phyloP scores from a whole-genome alignment of 2,329 filamentous ascomycete species.

The Neofusicoccum umdonicola region DNA sequence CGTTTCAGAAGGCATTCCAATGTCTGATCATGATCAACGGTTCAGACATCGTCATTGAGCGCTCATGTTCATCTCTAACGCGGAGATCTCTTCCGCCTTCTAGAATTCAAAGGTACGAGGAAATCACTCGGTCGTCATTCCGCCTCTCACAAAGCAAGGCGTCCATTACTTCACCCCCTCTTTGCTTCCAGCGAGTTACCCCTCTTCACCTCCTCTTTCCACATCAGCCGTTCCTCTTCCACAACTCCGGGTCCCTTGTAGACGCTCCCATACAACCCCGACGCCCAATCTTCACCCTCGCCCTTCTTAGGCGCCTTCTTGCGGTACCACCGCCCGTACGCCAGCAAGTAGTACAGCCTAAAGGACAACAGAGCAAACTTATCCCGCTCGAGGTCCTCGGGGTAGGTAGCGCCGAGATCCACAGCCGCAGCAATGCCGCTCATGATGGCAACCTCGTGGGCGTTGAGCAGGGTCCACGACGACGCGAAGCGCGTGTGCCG shows the following conservation, averaged over 20 bases:
- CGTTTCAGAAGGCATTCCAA: neutral
- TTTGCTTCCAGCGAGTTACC: conserved; percentile 3
- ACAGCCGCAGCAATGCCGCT: conserved; percentile 70
- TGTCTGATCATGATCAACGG: neutral
- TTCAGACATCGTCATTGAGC: neutral
- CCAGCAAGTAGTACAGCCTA: conserved; percentile 59
- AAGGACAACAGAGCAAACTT: conserved; percentile 61
- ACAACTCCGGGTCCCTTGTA: conserved; percentile 60
- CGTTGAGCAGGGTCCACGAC: conserved; percentile 68
- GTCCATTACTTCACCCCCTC: neutral
- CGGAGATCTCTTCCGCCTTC: neutral
- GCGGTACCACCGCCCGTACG: conserved; percentile 62
- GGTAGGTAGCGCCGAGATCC: conserved; percentile 64
- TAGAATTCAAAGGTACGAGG: too few relatives aligned
- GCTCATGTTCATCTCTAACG: too few relatives aligned
- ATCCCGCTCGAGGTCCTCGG: conserved; percentile 61
- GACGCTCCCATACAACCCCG: conserved; percentile 57
- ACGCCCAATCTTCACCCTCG: conserved; percentile 56
- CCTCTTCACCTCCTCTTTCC: conserved; percentile 45
- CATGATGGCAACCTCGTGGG: conserved; percentile 69
- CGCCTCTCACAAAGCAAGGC: too few relatives aligned
- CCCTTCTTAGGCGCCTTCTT: conserved; percentile 44
- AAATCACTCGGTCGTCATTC: too few relatives aligned
- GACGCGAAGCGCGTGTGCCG: conserved; percentile 63
- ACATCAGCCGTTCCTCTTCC: conserved; percentile 53